Percentiles rank a stretch among this genome's conserved stretches.
phyloP scores from a whole-genome alignment of 2,329 filamentous ascomycete species.

The Sordariomycetes sp. region DNA sequence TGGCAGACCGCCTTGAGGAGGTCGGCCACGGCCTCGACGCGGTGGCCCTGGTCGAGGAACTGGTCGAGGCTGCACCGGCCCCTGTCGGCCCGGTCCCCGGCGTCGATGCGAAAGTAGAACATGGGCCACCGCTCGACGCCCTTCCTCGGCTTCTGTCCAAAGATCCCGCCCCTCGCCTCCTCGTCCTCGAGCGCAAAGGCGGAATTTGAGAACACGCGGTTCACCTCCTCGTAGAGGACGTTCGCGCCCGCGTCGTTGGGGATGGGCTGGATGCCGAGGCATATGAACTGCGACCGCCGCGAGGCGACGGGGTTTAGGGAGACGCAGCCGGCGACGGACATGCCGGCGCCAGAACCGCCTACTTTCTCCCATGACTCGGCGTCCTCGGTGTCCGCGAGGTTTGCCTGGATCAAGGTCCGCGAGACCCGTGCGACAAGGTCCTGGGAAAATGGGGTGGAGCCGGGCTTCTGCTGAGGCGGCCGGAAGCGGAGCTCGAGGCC shows the following conservation, averaged over 20 bases:
- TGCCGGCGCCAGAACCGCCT: constrained; percentile 49
- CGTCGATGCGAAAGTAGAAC: constrained; percentile 66
- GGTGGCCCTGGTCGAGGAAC: constrained; percentile 37
- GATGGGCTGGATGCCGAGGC: constrained; percentile 62
- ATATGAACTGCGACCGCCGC: constrained; percentile 70
- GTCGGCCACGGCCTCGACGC: constrained; percentile 24
- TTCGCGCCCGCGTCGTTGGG: constrained; percentile 43
- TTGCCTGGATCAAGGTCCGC: constrained; percentile 54
- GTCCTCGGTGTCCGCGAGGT: constrained; percentile 43
- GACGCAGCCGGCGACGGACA: constrained; percentile 61
- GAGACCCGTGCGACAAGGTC: constrained; percentile 18
- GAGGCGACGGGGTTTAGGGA: constrained; percentile 60
- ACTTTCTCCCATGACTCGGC: constrained; percentile 57
- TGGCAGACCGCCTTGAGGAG: constrained; percentile 58
- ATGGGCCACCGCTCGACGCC: constrained; percentile 76
- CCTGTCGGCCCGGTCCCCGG: constrained; percentile 11
- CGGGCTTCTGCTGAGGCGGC: constrained; percentile 11
- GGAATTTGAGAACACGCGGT: constrained; percentile 65
- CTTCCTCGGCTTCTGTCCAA: constrained; percentile 40
- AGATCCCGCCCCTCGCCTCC: constrained; percentile 7
- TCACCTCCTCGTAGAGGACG: constrained; percentile 67
- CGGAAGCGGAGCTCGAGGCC: constrained; percentile 25
- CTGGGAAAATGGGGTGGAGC: constrained; percentile 5
- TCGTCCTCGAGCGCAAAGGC: constrained; percentile 58
- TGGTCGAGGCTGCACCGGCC: constrained; percentile 21